Evolutionary conservation across 306 rosid species (phyloP).

Genomic region (Vicia sativa): DNA sequence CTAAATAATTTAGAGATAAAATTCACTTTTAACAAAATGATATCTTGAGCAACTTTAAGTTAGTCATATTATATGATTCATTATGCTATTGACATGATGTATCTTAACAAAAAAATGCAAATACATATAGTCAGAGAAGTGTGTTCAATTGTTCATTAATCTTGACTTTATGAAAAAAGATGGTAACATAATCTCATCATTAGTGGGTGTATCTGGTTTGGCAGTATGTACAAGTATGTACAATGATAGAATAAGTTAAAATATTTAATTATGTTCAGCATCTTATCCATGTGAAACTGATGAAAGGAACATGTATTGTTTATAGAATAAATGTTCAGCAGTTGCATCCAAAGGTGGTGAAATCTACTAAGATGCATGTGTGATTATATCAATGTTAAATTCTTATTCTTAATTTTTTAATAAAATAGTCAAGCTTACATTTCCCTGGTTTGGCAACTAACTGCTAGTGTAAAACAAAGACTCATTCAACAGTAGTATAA

Average conservation of each 20-base stretch:
- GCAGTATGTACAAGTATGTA: not conserved
- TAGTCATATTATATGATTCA: constrained; percentile 2
- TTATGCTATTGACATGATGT: not conserved
- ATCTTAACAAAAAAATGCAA: constrained; percentile 1
- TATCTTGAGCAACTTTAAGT: not conserved
- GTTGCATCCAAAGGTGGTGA: not conserved
- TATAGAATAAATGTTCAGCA: not conserved
- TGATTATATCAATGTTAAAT: not conserved
- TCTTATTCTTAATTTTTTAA: not conserved
- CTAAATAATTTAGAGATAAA: too few species aligned
- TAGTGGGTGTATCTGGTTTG: constrained; percentile 24
- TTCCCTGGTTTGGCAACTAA: constrained; percentile 39
- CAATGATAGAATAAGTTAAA: constrained; percentile 11
- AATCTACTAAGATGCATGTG: not conserved
- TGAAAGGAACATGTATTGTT: constrained; percentile 5
- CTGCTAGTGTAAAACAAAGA: constrained; percentile 45
- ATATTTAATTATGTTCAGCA: constrained; percentile 13
- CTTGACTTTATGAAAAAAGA: constrained; percentile 18
- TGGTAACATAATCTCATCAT: constrained; percentile 27
- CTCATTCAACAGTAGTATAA: constrained; percentile 43
- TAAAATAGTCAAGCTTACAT: constrained; percentile 13
- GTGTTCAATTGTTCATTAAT: constrained; percentile 7
- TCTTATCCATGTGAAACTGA: not conserved
- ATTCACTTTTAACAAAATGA: too few species aligned
- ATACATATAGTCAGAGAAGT: constrained; percentile 14